phyloP scores from a whole-genome alignment of 1,284 basidiomycete species.

The Agroathelia rolfsii region DNA sequence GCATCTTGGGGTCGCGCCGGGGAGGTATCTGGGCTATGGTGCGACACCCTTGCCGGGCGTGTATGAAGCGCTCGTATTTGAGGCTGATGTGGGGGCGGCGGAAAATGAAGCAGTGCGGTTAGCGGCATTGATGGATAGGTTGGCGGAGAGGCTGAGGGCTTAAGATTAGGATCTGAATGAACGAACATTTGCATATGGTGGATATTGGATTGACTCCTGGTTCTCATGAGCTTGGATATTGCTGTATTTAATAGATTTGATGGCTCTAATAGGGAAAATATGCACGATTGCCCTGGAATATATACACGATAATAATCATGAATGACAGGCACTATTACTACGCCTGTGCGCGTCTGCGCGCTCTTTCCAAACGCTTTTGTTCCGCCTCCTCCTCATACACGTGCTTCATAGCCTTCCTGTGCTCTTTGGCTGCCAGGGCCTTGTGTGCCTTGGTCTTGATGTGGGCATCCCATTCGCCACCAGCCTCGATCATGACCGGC shows the following conservation, averaged over 20 bases:
- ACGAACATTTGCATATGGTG: no score
- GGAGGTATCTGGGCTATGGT: slow-evolving; percentile 64
- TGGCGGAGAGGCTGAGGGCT: slow-evolving; percentile 33
- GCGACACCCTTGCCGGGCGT: slow-evolving; percentile 80
- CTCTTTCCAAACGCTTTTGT: slow-evolving; percentile 28
- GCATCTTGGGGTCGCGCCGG: slow-evolving; percentile 67
- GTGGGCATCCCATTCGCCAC: slow-evolving; percentile 59
- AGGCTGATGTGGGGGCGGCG: slow-evolving; percentile 52
- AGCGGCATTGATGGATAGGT: slow-evolving; percentile 39
- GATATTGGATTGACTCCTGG: no score
- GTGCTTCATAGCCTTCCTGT: no score
- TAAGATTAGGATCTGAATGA: no score
- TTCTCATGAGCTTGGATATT: no score
- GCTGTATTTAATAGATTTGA: no score
- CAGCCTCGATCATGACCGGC: slow-evolving; percentile 72
- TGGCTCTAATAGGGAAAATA: no score
- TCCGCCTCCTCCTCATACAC: slow-evolving; percentile 22
- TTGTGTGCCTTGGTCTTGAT: no score
- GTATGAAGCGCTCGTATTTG: slow-evolving; percentile 70
- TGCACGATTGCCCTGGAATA: no score
- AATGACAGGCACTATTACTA: slow-evolving; percentile 2
- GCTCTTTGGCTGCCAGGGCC: no score
- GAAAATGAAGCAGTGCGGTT: slow-evolving; percentile 60
- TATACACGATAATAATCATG: slow-evolving; percentile 2
- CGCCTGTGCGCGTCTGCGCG: no score